Conservation (phyloP, 805 yeast species). For the Alloascoidea africana region DNA sequence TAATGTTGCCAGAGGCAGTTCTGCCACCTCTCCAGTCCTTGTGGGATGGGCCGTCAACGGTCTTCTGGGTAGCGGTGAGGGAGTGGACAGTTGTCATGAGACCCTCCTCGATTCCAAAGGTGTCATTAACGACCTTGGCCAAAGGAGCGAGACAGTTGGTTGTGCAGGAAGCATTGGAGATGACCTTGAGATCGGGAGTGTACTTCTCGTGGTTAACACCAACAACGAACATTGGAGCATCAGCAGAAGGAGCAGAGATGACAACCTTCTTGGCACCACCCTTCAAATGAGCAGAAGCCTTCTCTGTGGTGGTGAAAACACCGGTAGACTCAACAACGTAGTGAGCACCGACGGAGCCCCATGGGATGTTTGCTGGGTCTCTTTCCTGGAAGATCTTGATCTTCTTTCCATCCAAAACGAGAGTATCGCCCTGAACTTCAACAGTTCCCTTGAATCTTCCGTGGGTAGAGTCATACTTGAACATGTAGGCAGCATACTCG, state of each 20-base stretch:
- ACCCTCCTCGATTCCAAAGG: conserved; percentile 80
- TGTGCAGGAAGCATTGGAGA: conserved; percentile 92
- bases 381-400: conserved; percentile 63
- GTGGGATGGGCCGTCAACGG: conserved; percentile 94
- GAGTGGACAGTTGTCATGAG: conserved; percentile 95
- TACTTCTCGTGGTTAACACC: conserved; percentile 81
- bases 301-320: conserved; percentile 73
- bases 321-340: conserved; percentile 90
- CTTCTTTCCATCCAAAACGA: conserved; percentile 55
- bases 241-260: conserved; percentile 88
- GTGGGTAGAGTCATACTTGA: conserved; percentile 92
- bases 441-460: conserved; percentile 69
- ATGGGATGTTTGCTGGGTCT: conserved; percentile 79
- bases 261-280: conserved; percentile 93
- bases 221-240: conserved; percentile 89
- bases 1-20: conserved; percentile 90
- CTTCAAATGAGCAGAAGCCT: conserved; percentile 70
- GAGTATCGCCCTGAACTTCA: conserved; percentile 22
- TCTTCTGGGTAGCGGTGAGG: conserved; percentile 91
- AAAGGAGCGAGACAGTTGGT: conserved; percentile 93
- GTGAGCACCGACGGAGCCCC: conserved; percentile 75
- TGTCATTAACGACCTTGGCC: conserved; percentile 79
- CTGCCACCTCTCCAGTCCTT: conserved; percentile 99
- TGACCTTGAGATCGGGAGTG: conserved; percentile 58
- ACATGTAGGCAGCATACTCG: conserved; percentile 89